Evolutionary conservation across 2,329 filamentous ascomycete species (phyloP), one percentile per base, ranked within the genome.

Genomic region (Neofusicoccum sp.): DNA sequence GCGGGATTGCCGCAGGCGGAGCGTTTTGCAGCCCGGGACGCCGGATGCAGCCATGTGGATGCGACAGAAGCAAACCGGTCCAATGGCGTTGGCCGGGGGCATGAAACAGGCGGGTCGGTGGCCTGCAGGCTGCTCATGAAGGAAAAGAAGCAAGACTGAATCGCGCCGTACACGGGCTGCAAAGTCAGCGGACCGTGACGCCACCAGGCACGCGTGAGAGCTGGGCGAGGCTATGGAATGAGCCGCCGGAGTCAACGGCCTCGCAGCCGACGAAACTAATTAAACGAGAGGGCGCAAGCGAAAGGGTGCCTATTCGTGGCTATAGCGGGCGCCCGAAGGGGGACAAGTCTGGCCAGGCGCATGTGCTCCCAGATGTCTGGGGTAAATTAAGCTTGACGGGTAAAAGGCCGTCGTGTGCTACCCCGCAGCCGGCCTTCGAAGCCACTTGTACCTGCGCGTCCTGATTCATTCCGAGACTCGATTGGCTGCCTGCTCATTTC

Each of bases 341-440:
- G 41, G 31, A 45, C 28, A 37, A 37, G 41, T 29, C 39, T 45
- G 14, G 54, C 41, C 41, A 44, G 29, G 36, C 9, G 36, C 29
- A 34, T 11, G 31, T 44, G 54, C n/a, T 45, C 37, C 41, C 31
- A 58, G n/a, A 28, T 36, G 54, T 58, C 43, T 58, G 54, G 54
- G 54, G 37, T 58, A 44, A 28, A 58, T 58, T 58, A 58, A 56
- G 54, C 41, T 45, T 47, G 41, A 58, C 54, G 54, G 54, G 41
- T 58, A 58, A 58, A 58, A 36, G 29, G 41, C 31, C 39, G 45
- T 16, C 16, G 39, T 45, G 41, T 45, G 54, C 54, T 58, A 58
- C 54, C 54, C 54, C 54, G 54, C 54, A 58, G 39, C 54, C 54
- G 41, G 54, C 54, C 54, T 45, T 34, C 29, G 52, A 56, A 22